Conservation (phyloP, 495 filamentous ascomycete species). For the Platismatia glauca region DNA sequence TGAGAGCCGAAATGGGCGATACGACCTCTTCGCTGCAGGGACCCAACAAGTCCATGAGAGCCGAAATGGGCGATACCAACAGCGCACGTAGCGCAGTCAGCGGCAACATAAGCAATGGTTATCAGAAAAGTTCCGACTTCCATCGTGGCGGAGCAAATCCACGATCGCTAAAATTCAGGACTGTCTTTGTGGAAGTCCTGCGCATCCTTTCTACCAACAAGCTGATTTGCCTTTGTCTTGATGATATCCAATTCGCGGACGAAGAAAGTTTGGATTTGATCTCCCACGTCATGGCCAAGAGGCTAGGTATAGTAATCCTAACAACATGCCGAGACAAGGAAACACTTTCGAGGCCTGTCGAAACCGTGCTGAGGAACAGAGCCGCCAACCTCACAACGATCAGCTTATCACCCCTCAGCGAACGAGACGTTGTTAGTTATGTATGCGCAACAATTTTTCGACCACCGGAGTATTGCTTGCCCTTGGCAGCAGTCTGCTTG, state of each 20-base stretch:
- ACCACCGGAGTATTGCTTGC: constrained; percentile 48
- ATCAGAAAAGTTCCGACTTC: constrained; percentile 41
- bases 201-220: constrained; percentile 66
- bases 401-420: constrained; percentile 54
- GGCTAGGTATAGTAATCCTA: constrained; percentile 70
- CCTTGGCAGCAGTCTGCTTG: constrained; percentile 35
- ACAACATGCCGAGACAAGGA: constrained; percentile 24
- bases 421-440: constrained; percentile 67
- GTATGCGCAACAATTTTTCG: constrained; percentile 64
- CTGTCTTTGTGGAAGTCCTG: constrained; percentile 76
- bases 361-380: constrained; percentile 36
- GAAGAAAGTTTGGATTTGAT: constrained; percentile 76
- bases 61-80: constrained; percentile 12
- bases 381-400: constrained; percentile 53
- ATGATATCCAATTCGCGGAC: constrained; percentile 83
- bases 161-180: constrained; percentile 70
- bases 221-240: constrained; percentile 73
- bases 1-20: constrained; percentile 15
- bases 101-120: background rate
- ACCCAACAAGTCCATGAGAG: constrained; percentile 13
- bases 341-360: constrained; percentile 25
- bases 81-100: constrained; percentile 13
- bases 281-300: constrained; percentile 58
- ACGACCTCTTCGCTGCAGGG: too few species aligned
- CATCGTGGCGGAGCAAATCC: constrained; percentile 57